Base-by-base conservation (phyloP, 2,329 filamentous ascomycete species). In the Ophiostoma australiae region DNA sequence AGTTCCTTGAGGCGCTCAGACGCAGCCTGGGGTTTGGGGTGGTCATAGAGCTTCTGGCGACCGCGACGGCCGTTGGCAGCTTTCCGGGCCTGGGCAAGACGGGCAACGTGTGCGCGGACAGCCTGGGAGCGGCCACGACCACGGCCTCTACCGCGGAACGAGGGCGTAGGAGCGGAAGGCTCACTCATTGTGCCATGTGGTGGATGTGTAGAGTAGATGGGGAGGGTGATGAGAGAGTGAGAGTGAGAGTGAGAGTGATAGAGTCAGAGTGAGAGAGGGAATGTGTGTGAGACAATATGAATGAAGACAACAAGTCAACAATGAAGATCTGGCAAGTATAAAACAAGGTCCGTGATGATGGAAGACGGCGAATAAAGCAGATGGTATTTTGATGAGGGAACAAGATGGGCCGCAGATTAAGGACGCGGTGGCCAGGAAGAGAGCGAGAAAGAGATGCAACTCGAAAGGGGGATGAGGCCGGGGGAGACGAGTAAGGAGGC, bases 1-100 rank as follows among this genome's bases (percentile, higher is more conserved):
- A 92, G 82, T 75, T 90, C 85, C 74, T 89, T 84, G 77, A 89
- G 87, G 70, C 90, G 87, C 77, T 88, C 86, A 74, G 87, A 85
- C 71, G 84, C 83, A 69, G 85, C 86, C 77, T 88, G 86, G 70
- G 85, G 83, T 73, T 82, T 83, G 73, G 82, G 80, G 73, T 85
- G 83, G 72, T 82, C 80, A 75, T 87, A 87, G 75, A 83, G 83
- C 79, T 88, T 88, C 78, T 84, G 83, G 71, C 85, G 84, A 72
- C 84, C 84, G 73, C 84, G 82, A 72, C 83, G 79, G 69, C 78
- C 78, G 37, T 76, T 73, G 63, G 79, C 78, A 61, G 79, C 76
- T 73, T 82, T 83, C 70, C 67, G 77, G 72, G 72, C 79, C 75
- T 67, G 80, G 72, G 75, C 78, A 74, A 75, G 68, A 23, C 74